Evolutionary conservation across 768 basidiomycete genomes (phyloP).

Genomic region (Auricularia sp.): DNA sequence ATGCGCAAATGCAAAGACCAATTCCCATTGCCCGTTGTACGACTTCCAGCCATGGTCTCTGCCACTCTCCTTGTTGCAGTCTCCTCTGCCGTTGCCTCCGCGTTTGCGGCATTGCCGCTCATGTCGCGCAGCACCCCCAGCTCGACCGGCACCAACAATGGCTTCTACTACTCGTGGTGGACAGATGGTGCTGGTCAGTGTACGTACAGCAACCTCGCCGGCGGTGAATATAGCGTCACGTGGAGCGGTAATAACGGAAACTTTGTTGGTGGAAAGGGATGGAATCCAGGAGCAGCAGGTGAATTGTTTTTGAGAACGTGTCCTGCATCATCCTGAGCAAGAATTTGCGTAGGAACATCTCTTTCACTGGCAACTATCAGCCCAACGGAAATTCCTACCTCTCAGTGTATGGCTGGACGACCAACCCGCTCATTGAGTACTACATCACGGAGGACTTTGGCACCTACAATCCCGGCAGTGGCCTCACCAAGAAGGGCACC

Average conservation of each 20-base stretch:
- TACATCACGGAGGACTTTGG: conserved; percentile 37
- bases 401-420: conserved; percentile 39
- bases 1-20: too few species aligned
- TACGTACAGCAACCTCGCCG: conserved; percentile 25
- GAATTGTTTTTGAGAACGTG: conserved; percentile 1
- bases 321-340: not conserved
- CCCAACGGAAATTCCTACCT: conserved; percentile 35
- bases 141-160: conserved; percentile 23
- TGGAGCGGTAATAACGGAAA: conserved; percentile 25
- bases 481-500: conserved; percentile 25
- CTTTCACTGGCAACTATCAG: conserved; percentile 27
- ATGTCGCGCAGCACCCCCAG: conserved; percentile 11
- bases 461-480: conserved; percentile 30
- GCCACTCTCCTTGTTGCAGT: not conserved
- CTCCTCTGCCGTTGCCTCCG: not conserved
- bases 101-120: not conserved
- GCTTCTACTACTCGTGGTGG: conserved; percentile 32
- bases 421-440: conserved; percentile 38
- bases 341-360: conserved; percentile 22
- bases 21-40: too few species aligned
- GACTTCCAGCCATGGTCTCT: not conserved
- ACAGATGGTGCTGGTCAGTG: conserved; percentile 22
- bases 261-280: conserved; percentile 32
- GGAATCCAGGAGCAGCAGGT: conserved; percentile 27
- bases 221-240: conserved; percentile 24